Evolutionary conservation across 108 stramenopile genomes (phyloP).

Genomic region (Mayamaea pseudoterrestris): DNA sequence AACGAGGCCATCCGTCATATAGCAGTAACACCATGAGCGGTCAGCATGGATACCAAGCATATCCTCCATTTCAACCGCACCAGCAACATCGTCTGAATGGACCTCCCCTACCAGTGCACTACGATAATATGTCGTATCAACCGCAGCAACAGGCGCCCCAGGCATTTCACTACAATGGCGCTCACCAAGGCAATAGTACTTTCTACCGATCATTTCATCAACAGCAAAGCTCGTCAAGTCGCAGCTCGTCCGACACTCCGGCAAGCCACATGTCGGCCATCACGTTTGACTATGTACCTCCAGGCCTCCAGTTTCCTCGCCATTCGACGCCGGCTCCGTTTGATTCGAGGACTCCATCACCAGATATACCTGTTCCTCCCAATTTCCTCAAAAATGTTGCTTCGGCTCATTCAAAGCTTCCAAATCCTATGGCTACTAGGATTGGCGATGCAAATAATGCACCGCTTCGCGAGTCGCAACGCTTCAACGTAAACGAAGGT

Average conservation of each 20-base stretch:
- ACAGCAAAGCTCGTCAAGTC: background rate
- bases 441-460: too few relatives aligned
- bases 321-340: too few relatives aligned
- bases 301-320: too few relatives aligned
- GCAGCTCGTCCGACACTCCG: background rate
- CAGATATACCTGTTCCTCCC: too few relatives aligned
- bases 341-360: too few relatives aligned
- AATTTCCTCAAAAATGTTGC: too few relatives aligned
- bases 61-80: slow-evolving; percentile 6
- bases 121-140: slow-evolving; percentile 1
- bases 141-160: background rate
- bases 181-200: background rate
- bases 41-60: slow-evolving; percentile 4
- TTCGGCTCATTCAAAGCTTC: too few relatives aligned
- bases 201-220: background rate
- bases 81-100: slow-evolving; percentile 1
- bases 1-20: background rate
- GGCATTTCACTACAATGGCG: background rate
- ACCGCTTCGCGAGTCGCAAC: background rate
- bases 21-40: background rate
- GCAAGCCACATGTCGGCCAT: background rate
- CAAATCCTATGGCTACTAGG: too few relatives aligned
- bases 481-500: background rate
- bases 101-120: background rate
- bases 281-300: background rate